phyloP scores from a whole-genome alignment of 179 eudicot genomes.

The Nepenthes alata region DNA sequence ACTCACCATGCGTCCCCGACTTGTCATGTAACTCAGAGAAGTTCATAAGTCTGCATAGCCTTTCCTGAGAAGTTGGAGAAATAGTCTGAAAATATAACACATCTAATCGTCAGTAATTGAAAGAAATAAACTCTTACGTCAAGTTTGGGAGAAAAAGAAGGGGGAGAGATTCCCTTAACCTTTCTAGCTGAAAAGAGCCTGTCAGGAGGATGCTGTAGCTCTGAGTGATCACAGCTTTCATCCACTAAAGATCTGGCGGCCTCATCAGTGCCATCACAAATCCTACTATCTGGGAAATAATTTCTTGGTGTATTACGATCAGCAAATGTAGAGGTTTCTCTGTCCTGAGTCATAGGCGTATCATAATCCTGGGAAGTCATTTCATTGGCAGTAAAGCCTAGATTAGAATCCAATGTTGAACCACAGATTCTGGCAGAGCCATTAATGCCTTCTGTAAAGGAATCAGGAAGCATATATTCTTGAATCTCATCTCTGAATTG shows the following conservation, averaged over 20 bases:
- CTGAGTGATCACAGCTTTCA: constrained; percentile 7
- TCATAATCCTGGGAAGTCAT: constrained; percentile 12
- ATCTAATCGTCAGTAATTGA: not conserved
- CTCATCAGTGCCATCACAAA: constrained; percentile 9
- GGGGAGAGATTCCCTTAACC: constrained; percentile 23
- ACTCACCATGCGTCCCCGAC: constrained; percentile 40
- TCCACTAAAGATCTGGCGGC: constrained; percentile 11
- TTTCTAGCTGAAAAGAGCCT: constrained; percentile 65
- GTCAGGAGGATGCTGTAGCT: constrained; percentile 42
- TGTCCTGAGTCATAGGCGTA: constrained; percentile 10
- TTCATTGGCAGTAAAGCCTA: constrained; percentile 11
- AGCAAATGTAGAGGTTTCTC: constrained; percentile 7
- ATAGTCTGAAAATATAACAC: constrained; percentile 38
- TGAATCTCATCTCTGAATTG: constrained; percentile 4
- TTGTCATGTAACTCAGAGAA: constrained; percentile 22
- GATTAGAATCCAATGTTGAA: constrained; percentile 10
- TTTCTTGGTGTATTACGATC: constrained; percentile 7
- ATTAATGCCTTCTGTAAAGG: constrained; percentile 5
- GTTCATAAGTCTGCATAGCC: constrained; percentile 53
- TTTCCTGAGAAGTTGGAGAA: constrained; percentile 75
- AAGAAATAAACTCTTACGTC: not conserved
- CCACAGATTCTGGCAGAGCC: constrained; percentile 5
- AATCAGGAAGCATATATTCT: constrained; percentile 8
- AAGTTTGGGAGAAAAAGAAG: not conserved
- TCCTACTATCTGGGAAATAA: constrained; percentile 7